Percentiles rank a stretch among this genome's conserved stretches.
Evolutionary conservation across 768 basidiomycete genomes (phyloP).

Genomic region (Psilocybe cubensis): DNA sequence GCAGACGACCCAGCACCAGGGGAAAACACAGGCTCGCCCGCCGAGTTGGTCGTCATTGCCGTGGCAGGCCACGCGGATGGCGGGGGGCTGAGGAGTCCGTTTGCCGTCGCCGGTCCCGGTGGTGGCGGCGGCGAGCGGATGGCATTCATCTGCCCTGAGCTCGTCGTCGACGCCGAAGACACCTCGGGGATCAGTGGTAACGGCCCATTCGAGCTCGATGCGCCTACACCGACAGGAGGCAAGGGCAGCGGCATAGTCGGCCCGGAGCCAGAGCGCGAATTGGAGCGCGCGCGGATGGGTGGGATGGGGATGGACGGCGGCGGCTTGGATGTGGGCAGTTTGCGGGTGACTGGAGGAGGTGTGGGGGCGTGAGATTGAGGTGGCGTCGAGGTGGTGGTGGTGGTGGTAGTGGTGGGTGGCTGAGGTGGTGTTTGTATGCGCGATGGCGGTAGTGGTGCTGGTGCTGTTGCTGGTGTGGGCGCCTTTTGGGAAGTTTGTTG

Average conservation of each 20-base stretch:
- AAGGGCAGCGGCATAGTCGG: background rate
- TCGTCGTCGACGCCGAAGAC: no score
- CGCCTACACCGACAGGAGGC: no score
- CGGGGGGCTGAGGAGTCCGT: background rate
- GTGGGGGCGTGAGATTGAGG: no score
- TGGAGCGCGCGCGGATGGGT: constrained; percentile 7
- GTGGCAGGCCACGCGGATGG: background rate
- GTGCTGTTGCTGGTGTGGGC: background rate
- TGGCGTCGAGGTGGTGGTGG: constrained; percentile 8
- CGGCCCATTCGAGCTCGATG: no score
- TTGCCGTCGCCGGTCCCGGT: no score
- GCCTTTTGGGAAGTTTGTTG: background rate
- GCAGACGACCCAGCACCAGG: constrained; percentile 22
- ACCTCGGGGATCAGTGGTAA: background rate
- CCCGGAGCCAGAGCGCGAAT: background rate
- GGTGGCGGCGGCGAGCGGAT: no score
- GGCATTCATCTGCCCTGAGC: no score
- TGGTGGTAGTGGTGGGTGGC: background rate
- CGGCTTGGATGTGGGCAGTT: constrained; percentile 20
- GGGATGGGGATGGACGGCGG: constrained; percentile 20
- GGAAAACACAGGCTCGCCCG: constrained; percentile 16
- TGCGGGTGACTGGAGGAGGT: constrained; percentile 3
- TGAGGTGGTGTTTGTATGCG: background rate
- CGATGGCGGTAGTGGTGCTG: no score
- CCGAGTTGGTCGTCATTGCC: background rate